Evolutionary conservation across 2,329 filamentous ascomycete genomes (phyloP), one percentile per base, ranked within the genome.

Genomic region (Blastomyces silverae): DNA sequence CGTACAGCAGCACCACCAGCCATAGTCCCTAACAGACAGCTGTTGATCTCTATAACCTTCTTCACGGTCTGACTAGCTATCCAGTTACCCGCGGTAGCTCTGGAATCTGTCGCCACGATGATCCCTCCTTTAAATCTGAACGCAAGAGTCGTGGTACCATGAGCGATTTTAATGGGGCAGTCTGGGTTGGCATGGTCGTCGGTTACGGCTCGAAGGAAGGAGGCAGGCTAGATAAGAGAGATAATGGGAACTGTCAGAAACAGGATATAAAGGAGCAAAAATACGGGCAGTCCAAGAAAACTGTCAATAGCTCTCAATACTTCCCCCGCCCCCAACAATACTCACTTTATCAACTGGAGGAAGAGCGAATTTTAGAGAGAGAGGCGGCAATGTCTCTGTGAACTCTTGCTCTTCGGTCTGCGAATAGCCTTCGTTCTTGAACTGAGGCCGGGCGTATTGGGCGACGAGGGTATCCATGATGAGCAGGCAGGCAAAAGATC

Each of bases 41-140:
- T 91, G 83, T 96, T 96, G 84, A 96, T 96, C 84, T 96, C 92
- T 76, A 99, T 97, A 71, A 99, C 94, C 85, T 99, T 99, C 87
- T 99, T 99, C 76, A 99, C 94, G 63, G 94, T 99, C 84, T 99
- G 94, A 81, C 91, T 96, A 70, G 94, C 94, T 80, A 99, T 99
- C 94, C 94, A 99, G 85, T 94, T 95, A 74, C 94, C 94, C 39
- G 94, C 93, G 59, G 94, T 96, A 66, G 94, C 94, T 81, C 94
- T 88, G 66, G 94, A 99, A 81, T 99, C 94, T 66, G 94, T 99
- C 64, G 93, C 93, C 62, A 99, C 93, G 75, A 99, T 95, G 80
- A 99, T 97, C 76, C 94, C 94, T 73, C 92, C 92, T 81, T 97
- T 88, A 85, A 97, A 99, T 76, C 93, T 88, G 85, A 99, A 99